Base-by-base conservation (phyloP, 345 rosid genomes). In the Ceriops zippeliana region DNA sequence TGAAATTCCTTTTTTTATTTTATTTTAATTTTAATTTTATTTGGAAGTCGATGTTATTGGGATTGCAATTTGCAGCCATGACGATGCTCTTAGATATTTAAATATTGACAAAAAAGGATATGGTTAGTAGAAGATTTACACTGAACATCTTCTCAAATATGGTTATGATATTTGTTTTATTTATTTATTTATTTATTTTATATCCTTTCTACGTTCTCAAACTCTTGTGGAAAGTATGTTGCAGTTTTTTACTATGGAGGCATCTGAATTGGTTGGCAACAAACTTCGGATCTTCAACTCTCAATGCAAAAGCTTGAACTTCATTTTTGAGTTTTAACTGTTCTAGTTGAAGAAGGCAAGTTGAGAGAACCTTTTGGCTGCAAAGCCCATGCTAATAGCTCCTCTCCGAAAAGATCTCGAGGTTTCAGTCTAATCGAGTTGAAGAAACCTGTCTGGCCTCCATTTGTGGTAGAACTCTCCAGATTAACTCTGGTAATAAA, bases 381-480 rank as follows among this genome's bases (percentile, higher is more conserved):
- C 38, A 87, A 42, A 3, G 87, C 91, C 89, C 91, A 87, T 2
- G 91, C 79, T n/a, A 85, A 81, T 65, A 87, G 84, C 83, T 87
- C 89, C 79, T 87, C 89, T 15, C 91, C 87, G 3, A 88, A 85
- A 65, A 87, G 82, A 31, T 85, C 90, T 34, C 88, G 86, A n/a
- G 90, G 86, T 60, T 80, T 82, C 6, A 87, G 61, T 62, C 71
- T 79, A 70, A 82, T 83, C 10, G 84, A 79, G 78, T 87, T 85
- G 76, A 76, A 85, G 81, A 87, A 87, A 51, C 86, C 86, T 9
- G 88, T 80, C 47, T 88, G 74, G 34, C 92, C 92, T 64, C 92
- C 90, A 46, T 87, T 82, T 13, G 90, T 87, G 1, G 90, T 87
- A 1, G 85, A 87, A 73, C 88, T 83, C 24, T 85, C 86, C 37